Percentiles rank a stretch among this genome's conserved stretches.
Evolutionary conservation across 2,329 filamentous ascomycete species (phyloP).

Genomic region (Beauveria asiatica): DNA sequence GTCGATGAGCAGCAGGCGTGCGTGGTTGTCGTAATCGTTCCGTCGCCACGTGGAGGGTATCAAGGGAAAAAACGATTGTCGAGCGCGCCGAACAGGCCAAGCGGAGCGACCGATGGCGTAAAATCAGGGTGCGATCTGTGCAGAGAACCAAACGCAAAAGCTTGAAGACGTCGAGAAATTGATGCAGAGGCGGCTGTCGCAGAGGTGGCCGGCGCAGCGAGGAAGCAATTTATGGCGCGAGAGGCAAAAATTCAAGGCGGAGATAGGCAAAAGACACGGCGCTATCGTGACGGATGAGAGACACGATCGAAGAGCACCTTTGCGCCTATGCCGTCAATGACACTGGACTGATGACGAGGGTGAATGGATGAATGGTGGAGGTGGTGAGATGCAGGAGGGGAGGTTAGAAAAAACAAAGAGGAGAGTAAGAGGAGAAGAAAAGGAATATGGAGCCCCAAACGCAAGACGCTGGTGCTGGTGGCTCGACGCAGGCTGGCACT

Average conservation of each 20-base stretch:
- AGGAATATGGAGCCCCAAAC: slow-evolving; percentile 9
- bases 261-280: neutral
- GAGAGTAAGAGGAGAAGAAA: slow-evolving; percentile 2
- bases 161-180: neutral
- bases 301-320: neutral
- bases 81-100: neutral
- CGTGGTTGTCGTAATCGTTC: neutral
- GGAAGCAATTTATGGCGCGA: neutral
- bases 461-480: slow-evolving; percentile 1
- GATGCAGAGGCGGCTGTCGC: neutral
- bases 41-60: neutral
- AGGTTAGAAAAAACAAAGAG: neutral
- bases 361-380: slow-evolving; percentile 4
- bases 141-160: neutral
- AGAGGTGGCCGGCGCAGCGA: neutral
- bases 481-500: neutral
- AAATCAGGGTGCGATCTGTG: neutral
- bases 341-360: neutral
- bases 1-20: neutral
- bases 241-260: neutral
- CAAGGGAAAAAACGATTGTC: neutral
- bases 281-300: slow-evolving; percentile 1
- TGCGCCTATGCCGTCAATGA: slow-evolving; percentile 4
- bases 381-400: slow-evolving; percentile 5
- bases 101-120: neutral